Conservation (phyloP, 2,329 filamentous ascomycete species). For the Colletotrichum sp. region DNA sequence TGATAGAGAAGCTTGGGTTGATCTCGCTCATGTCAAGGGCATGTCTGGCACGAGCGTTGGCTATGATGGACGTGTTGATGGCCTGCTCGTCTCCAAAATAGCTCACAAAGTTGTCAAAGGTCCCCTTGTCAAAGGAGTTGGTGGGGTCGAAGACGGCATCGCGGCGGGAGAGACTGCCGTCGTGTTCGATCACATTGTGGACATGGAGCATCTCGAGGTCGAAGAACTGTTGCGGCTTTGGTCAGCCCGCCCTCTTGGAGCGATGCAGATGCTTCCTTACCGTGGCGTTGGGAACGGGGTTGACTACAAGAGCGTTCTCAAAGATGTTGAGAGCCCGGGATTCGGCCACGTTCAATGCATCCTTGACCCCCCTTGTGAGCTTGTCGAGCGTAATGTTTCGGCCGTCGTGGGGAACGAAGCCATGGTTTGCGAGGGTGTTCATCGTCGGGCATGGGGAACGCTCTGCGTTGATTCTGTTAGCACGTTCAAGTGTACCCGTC, state of each 20-base stretch:
- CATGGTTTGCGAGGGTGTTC: slow-evolving; percentile 30
- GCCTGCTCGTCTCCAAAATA: neutral
- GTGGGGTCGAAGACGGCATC: slow-evolving; percentile 56
- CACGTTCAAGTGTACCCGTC: neutral
- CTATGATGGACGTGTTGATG: slow-evolving; percentile 30
- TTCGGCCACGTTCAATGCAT: slow-evolving; percentile 47
- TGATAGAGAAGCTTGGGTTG: neutral
- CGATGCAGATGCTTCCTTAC: slow-evolving; percentile 11
- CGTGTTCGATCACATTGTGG: slow-evolving; percentile 9
- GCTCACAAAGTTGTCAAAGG: neutral
- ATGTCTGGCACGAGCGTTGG: neutral
- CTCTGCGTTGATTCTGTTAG: neutral
- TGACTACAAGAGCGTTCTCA: slow-evolving; percentile 41
- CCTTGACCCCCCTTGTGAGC: slow-evolving; percentile 24
- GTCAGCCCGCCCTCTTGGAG: neutral
- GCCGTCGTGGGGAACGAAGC: slow-evolving; percentile 27
- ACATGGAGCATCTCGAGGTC: slow-evolving; percentile 38
- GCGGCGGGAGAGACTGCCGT: slow-evolving; percentile 34
- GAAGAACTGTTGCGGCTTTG: neutral
- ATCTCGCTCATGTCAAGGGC: slow-evolving; percentile 33
- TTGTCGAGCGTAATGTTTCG: slow-evolving; percentile 24
- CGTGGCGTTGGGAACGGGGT: slow-evolving; percentile 39
- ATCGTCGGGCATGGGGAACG: slow-evolving; percentile 19
- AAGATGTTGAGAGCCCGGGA: slow-evolving; percentile 45
- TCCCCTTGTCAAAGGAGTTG: slow-evolving; percentile 41